Base-by-base conservation (phyloP, 495 filamentous ascomycete genomes). In the Penicillium mononematosum region DNA sequence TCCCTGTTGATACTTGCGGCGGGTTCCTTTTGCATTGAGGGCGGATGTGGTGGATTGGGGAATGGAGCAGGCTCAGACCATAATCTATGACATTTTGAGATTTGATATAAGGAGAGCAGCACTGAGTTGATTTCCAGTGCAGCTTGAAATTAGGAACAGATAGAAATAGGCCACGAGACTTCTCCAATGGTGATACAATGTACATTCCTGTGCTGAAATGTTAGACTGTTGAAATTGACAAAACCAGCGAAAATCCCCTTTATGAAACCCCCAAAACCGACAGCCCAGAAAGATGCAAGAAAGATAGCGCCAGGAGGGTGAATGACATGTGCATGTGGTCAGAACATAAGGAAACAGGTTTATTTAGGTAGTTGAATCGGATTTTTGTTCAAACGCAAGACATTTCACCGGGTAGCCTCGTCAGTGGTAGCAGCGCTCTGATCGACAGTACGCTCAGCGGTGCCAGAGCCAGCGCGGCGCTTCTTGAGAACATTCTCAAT, bases 401-500 rank as follows among this genome's bases (percentile, higher is more conserved):
- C 51, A 45, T 11, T 48, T 70, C 53, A 77, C 29, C 61, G 67
- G 17, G 70, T 68, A 29, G 61, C 67, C 48, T 72, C 71, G 16
- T 68, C 66, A 19, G 59, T 58, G 12, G 50, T 16, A 48, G 61
- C 59, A 46, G 63, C 17, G n/a, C 59, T 65, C 56, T 54, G 49
- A 17, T 66, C 59, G 16, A 62, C 60, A 19, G 68, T 58, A 7
- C 60, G 54, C 53, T 65, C 61, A 22, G 62, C 63, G 20, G 67
- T 42, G 11, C 58, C 60, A 50, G 60, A 49, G 3, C 59, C 66
- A 27, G 80, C 78, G 14, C 83, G 81, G 51, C 93, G 81, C 84
- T 96, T 96, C 80, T 88, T 89, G 42, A 98, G 75, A 8, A 98
- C 94, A 62, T 98, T 98, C 80, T 98, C 95, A 58, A 98, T 98